Evolutionary conservation across 352 stramenopile species (phyloP), one percentile per base, ranked within the genome.

Genomic region (Bremia lactucae): DNA sequence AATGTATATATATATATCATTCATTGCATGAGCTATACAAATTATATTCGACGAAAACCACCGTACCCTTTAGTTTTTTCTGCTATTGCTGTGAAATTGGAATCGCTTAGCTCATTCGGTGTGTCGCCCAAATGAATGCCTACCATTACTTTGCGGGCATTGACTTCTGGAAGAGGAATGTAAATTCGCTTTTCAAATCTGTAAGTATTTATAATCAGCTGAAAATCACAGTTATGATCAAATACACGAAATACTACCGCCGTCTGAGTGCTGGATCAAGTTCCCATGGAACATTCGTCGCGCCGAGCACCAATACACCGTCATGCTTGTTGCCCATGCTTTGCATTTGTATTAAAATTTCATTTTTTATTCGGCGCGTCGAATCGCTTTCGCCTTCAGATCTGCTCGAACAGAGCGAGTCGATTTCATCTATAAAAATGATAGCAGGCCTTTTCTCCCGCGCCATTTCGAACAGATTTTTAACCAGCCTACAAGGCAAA

Each of bases 181-280:
- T 99, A 98, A 49, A 99, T 96, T 34, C 95, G 87, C 55, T 99
- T 99, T 62, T 98, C 95, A 55, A 99, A 99, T 49, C 80, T 92
- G 45, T 10, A 60, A n/a, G 40, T 24, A 40, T 15, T 20, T 28
- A 29, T n/a, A 15, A 22, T 47, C 31, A 55, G 33, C 18, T 36
- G n/a, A n/a, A n/a, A n/a, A 49, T 21, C 13, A 25, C 9, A 35
- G 14, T 10, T 28, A 6, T 28, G 20, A 38, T 13, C 21, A 46
- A 35, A 11, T 19, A 35, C 16, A 34, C 34, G 18, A n/a, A 7
- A 36, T 28, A 33, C 48, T 77, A 96, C 59, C 96, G 90, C 69
- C 88, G 79, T 46, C 95, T 72, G 79, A 98, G 94, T 14, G 95
- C 95, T 37, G 95, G 83, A 60, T 98, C 95, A 13, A 98, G 60